Conservation (phyloP, 2,329 filamentous ascomycete species). For the Teratosphaeria destructans region DNA sequence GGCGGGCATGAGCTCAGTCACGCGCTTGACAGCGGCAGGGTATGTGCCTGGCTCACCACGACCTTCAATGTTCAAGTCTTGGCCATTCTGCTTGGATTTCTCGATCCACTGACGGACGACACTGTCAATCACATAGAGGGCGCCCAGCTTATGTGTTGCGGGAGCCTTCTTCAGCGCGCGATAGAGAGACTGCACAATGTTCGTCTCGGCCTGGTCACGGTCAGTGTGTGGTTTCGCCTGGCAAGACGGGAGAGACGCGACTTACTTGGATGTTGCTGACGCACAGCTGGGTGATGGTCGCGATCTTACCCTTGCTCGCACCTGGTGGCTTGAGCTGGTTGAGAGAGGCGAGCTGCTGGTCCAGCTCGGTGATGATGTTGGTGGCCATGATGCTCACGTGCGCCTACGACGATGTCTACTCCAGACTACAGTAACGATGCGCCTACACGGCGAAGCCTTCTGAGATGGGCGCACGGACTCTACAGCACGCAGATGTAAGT, state of each 20-base stretch:
- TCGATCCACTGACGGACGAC: slow-evolving; percentile 99
- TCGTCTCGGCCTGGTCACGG: slow-evolving; percentile 67
- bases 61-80: slow-evolving; percentile 54
- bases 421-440: background rate
- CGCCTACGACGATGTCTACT: background rate
- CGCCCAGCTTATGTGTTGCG: slow-evolving; percentile 91
- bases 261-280: slow-evolving; percentile 81
- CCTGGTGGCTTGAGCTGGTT: slow-evolving; percentile 83
- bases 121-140: slow-evolving; percentile 99
- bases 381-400: slow-evolving; percentile 25
- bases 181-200: slow-evolving; percentile 91
- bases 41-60: slow-evolving; percentile 82
- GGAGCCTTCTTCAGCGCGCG: slow-evolving; percentile 95
- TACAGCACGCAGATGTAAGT: background rate
- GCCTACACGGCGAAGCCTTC: background rate
- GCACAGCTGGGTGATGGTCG: slow-evolving; percentile 75
- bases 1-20: slow-evolving; percentile 85
- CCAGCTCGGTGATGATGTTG: slow-evolving; percentile 81
- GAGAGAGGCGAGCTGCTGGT: slow-evolving; percentile 83
- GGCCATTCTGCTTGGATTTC: slow-evolving; percentile 76
- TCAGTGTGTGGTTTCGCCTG: background rate
- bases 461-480: background rate
- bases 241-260: background rate
- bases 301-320: slow-evolving; percentile 87
- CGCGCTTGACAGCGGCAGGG: slow-evolving; percentile 89